phyloP scores from a whole-genome alignment of 371 early-diverging fungal species.

The Haplosporangium sp. region DNA sequence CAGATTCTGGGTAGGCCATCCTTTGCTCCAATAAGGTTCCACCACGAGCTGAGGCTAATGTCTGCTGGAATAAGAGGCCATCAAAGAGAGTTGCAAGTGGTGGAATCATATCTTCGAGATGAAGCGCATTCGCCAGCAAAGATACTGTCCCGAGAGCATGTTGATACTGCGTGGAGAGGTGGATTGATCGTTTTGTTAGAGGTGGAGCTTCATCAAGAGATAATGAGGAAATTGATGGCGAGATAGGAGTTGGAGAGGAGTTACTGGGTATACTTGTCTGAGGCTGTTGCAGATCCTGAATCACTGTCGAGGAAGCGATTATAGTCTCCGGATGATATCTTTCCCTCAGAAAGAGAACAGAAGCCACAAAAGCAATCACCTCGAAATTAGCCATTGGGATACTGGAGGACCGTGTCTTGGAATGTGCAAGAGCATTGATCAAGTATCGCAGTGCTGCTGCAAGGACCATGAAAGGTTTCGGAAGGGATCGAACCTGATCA shows the following conservation, averaged over 20 bases:
- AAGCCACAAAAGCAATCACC: constrained; percentile 51
- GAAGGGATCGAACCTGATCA: constrained; percentile 27
- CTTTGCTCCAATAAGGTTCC: constrained; percentile 40
- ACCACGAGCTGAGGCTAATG: constrained; percentile 46
- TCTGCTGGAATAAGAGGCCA: constrained; percentile 51
- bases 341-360: constrained; percentile 38
- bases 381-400: constrained; percentile 47
- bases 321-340: constrained; percentile 29
- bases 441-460: constrained; percentile 49
- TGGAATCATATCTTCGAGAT: constrained; percentile 49
- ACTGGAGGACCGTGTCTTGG: constrained; percentile 45
- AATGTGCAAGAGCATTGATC: constrained; percentile 45
- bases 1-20: constrained; percentile 34
- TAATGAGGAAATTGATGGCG: neutral
- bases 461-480: constrained; percentile 38
- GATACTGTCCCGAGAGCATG: constrained; percentile 41
- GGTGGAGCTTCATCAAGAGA: constrained; percentile 41
- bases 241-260: neutral
- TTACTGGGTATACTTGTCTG: constrained; percentile 27
- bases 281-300: constrained; percentile 3
- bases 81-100: constrained; percentile 40
- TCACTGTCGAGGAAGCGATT: neutral
- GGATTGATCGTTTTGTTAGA: constrained; percentile 45
- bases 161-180: constrained; percentile 51
- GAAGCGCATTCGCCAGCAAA: constrained; percentile 37